A percentile compares a stretch with the other conserved stretches of the same genome.
Evolutionary conservation across 176 grass and related monocot genomes (phyloP).

Genomic region (Rhynchospora tenuis): DNA sequence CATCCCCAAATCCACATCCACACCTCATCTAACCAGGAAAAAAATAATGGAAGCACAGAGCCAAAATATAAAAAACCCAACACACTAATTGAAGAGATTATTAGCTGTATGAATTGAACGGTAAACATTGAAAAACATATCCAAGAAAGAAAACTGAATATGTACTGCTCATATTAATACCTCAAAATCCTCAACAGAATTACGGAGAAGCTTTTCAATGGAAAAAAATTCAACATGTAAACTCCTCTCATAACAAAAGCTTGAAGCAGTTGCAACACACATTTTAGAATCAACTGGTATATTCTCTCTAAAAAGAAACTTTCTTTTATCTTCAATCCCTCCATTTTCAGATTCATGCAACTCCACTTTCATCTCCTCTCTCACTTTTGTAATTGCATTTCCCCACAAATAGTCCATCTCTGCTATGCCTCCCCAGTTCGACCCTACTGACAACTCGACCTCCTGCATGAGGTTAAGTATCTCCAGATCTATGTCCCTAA

Average conservation of each 20-base stretch:
- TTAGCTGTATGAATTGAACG: background rate
- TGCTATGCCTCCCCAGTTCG: conserved; percentile 49
- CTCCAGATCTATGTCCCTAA: conserved; percentile 75
- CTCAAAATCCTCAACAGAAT: conserved; percentile 39
- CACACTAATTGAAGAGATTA: background rate
- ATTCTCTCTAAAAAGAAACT: conserved; percentile 73
- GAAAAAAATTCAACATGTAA: conserved; percentile 44
- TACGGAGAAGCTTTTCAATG: conserved; percentile 54
- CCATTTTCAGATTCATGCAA: conserved; percentile 31
- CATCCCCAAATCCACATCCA: background rate
- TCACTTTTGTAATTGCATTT: conserved; percentile 50
- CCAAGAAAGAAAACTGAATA: background rate
- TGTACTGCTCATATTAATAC: conserved; percentile 26
- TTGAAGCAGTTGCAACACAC: conserved; percentile 54
- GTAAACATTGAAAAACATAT: background rate
- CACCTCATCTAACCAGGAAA: background rate
- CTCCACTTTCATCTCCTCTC: conserved; percentile 68
- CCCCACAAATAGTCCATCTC: conserved; percentile 95
- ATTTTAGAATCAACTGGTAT: conserved; percentile 79
- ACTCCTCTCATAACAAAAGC: conserved; percentile 69
- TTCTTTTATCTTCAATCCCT: conserved; percentile 45
- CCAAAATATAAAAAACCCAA: background rate
- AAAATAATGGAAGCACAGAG: background rate
- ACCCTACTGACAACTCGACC: conserved; percentile 49
- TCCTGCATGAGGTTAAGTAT: conserved; percentile 84